Conservation (phyloP, 768 basidiomycete species). For the Xerocomellus intermedius region DNA sequence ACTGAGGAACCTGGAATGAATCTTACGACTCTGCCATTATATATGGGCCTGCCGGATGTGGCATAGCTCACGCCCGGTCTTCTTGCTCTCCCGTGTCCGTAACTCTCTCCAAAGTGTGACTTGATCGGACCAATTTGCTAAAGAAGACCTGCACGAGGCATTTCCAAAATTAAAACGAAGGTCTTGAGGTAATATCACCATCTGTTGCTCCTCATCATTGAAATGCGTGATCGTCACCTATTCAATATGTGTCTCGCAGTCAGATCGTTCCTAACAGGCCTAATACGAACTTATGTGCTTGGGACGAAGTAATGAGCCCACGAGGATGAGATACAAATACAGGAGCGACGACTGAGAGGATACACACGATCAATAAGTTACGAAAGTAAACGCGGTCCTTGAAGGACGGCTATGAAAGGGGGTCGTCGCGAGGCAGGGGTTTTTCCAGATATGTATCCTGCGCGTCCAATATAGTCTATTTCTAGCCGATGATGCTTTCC, state of each 20-base stretch:
- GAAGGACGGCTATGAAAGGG: slow-evolving; percentile 68
- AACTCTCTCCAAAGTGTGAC: slow-evolving; percentile 21
- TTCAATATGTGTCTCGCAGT: slow-evolving; percentile 24
- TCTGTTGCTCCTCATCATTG: slow-evolving; percentile 25
- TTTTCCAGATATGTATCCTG: slow-evolving; percentile 55
- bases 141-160: slow-evolving; percentile 27
- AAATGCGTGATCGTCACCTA: slow-evolving; percentile 34
- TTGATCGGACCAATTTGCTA: slow-evolving; percentile 13
- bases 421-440: slow-evolving; percentile 46
- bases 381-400: slow-evolving; percentile 33
- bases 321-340: slow-evolving; percentile 35
- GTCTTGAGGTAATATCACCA: slow-evolving; percentile 35
- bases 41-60: slow-evolving; percentile 21
- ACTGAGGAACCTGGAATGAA: slow-evolving; percentile 7
- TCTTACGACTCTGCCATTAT: slow-evolving; percentile 15
- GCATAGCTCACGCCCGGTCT: slow-evolving; percentile 18
- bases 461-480: slow-evolving; percentile 66
- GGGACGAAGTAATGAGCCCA: slow-evolving; percentile 20
- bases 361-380: slow-evolving; percentile 33
- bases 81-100: slow-evolving; percentile 10
- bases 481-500: slow-evolving; percentile 64
- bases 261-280: slow-evolving; percentile 28
- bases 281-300: slow-evolving; percentile 20
- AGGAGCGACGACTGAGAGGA: slow-evolving; percentile 17
- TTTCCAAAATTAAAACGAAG: slow-evolving; percentile 25